Evolutionary conservation across 1,284 basidiomycete genomes (phyloP).

Genomic region (Tilletia indica): DNA sequence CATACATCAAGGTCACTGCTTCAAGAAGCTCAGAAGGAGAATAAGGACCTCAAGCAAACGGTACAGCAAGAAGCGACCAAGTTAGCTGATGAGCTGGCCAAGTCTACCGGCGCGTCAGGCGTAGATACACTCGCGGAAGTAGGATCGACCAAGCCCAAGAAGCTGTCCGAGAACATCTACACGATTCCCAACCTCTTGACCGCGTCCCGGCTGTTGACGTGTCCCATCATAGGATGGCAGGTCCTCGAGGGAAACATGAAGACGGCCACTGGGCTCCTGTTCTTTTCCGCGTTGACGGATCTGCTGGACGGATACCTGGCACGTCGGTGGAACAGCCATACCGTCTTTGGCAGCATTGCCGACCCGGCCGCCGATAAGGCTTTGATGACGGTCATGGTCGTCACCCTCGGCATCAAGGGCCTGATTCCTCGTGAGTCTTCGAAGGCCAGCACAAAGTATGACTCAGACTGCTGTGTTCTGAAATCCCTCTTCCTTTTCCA

Average conservation of each 20-base stretch:
- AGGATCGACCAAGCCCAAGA: neutral
- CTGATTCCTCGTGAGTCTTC: constrained; percentile 71
- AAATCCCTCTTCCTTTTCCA: constrained; percentile 51
- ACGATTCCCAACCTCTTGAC: constrained; percentile 92
- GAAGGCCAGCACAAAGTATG: too few relatives aligned
- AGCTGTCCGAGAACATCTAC: constrained; percentile 78
- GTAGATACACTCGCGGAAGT: neutral
- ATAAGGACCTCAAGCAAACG: too few relatives aligned
- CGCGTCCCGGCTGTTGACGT: constrained; percentile 76
- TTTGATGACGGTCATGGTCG: constrained; percentile 88
- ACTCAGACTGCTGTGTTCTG: neutral
- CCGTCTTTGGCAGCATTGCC: constrained; percentile 87
- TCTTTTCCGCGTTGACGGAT: constrained; percentile 86
- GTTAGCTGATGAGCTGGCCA: neutral
- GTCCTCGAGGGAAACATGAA: constrained; percentile 79
- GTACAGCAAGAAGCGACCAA: too few relatives aligned
- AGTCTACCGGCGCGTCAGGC: neutral
- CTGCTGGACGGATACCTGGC: constrained; percentile 89
- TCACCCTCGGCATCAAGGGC: constrained; percentile 78
- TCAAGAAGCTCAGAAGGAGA: too few relatives aligned
- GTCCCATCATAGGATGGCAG: constrained; percentile 86
- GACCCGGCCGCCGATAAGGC: constrained; percentile 97
- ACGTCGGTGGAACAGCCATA: constrained; percentile 67
- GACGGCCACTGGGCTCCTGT: constrained; percentile 75
- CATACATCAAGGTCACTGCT: too few relatives aligned